These are phyloP conservation scores for Alliaria petiolata DNA, from an alignment of 345 rosid species.

Conservation along the genomic window DNA sequence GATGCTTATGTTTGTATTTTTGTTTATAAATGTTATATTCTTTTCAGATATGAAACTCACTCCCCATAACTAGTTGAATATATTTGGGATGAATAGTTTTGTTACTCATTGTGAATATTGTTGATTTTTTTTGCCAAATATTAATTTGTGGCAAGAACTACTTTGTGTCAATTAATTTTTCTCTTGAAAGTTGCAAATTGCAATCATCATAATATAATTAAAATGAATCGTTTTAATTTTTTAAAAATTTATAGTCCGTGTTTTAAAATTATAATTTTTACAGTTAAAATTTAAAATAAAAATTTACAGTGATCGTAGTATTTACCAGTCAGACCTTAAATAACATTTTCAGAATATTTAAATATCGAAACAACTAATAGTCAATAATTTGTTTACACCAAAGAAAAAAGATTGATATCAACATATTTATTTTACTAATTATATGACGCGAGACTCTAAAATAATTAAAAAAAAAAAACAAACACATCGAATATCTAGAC, in stretches of 20 bases:
- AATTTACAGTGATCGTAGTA: no score
- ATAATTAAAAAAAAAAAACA: neutral
- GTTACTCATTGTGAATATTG: neutral
- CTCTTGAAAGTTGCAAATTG: no score
- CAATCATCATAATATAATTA: no score
- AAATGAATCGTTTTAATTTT: no score
- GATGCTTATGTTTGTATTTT: neutral
- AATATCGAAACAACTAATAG: neutral
- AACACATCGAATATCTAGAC: no score
- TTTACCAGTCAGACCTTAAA: no score
- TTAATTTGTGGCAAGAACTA: neutral
- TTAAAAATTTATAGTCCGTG: no score
- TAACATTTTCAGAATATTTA: neutral
- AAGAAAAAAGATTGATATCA: neutral
- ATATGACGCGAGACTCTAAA: neutral
- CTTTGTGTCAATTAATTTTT: neutral
- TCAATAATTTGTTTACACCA: neutral
- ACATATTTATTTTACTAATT: neutral
- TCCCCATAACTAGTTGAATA: neutral
- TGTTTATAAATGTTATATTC: neutral
- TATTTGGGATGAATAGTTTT: conserved; percentile 10
- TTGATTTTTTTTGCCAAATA: neutral
- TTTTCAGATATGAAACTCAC: neutral
- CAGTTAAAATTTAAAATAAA: no score
- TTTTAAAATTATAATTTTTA: no score